Evolutionary conservation across 371 early-diverging fungal species (phyloP), one percentile per base, ranked within the genome.

Genomic region (Syncephalis plumigaleata): DNA sequence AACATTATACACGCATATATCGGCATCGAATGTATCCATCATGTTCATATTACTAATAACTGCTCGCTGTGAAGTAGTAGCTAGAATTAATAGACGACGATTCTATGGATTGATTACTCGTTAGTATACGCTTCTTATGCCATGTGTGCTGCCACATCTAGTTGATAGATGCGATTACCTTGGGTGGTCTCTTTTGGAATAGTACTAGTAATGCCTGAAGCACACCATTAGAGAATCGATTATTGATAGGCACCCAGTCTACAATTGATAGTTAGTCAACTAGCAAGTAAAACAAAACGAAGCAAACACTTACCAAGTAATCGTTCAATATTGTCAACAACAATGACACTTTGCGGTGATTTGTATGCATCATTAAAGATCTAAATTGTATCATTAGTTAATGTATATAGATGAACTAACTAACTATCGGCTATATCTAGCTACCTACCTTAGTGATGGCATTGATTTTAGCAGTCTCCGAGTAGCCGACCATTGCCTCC

Each of bases 211-310:
- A 67, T 0, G 98, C 91, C 64, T 99, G 99, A 15, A 99, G 67
- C 2, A 99, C 84, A 1, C 73, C 58, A 65, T 98, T 99, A 23
- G 94, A 93, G 65, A 99, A 98, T 21, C 98, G 77, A 17, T 98
- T 94, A 2, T 99, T 99, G 57, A 99, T 95, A 2, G 86, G 77
- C 0, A 97, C 98, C 79, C 88, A 99, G 50, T 99, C 99, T 71
- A 70, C 8, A 16, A 20, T 48, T 1, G 8, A 2, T 20, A n/a
- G 9, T 25, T 8, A 22, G 18, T 45, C 13, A n/a, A n/a, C 3
- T 16, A 15, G 27, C 2, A 1, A 16, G 42, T 26, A 21, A 22
- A n/a, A 16, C 3, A 2, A 9, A n/a, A n/a, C n/a, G n/a, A n/a
- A n/a, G n/a, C n/a, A n/a, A n/a, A n/a, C n/a, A 53, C 54, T 47